Conservation (phyloP, 2,329 filamentous ascomycete genomes). For the Pseudonectria foliicola region DNA sequence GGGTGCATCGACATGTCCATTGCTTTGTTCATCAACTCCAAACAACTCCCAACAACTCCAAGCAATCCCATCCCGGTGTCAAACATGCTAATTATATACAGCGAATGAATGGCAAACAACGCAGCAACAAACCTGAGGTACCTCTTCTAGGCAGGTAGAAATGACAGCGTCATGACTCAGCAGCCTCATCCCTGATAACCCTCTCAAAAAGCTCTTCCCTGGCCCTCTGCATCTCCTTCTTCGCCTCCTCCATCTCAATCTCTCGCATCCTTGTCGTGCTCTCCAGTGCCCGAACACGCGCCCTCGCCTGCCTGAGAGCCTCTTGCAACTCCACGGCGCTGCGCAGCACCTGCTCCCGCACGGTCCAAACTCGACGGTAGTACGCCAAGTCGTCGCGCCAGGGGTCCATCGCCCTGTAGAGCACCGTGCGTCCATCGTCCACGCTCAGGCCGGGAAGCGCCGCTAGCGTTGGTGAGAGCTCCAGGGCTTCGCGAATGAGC, state of each 20-base stretch:
- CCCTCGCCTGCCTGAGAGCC: conserved; percentile 26
- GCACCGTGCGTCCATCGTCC: no score
- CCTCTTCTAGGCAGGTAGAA: no score
- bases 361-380: conserved; percentile 43
- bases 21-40: no score
- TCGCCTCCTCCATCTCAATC: conserved; percentile 25
- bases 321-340: conserved; percentile 25
- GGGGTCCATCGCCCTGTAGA: neutral
- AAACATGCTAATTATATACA: no score
- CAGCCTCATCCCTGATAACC: conserved; percentile 6
- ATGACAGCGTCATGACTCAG: no score
- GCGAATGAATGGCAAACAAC: no score
- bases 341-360: conserved; percentile 28
- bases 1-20: no score
- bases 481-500: conserved; percentile 33
- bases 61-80: no score
- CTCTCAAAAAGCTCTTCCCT: conserved; percentile 31
- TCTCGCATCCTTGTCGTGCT: conserved; percentile 25
- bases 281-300: conserved; percentile 22
- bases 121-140: no score
- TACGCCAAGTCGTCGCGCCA: conserved; percentile 44
- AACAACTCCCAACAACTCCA: no score
- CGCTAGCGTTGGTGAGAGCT: conserved; percentile 30
- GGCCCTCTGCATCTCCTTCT: conserved; percentile 35
- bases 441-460: conserved; percentile 23